Evolutionary conservation across 257 asterid genomes (phyloP).

Genomic region (Solanum chaucha): DNA sequence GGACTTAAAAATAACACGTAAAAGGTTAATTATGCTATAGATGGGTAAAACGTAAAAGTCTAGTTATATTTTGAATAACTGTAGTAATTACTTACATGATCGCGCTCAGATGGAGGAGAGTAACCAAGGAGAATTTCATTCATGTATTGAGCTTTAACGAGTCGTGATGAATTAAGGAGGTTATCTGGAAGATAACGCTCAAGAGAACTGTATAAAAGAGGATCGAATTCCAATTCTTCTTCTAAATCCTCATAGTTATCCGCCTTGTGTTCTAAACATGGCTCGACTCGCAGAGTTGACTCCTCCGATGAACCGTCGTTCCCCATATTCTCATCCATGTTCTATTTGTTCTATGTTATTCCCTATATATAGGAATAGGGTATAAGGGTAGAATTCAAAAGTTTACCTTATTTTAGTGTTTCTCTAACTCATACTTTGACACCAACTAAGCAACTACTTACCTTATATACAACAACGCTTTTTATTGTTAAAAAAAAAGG

Average conservation of each 20-base stretch:
- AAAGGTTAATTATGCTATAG: background rate
- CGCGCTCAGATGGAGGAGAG: background rate
- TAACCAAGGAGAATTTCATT: background rate
- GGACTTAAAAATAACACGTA: background rate
- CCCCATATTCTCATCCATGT: background rate
- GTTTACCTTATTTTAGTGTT: background rate
- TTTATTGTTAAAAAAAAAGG: background rate
- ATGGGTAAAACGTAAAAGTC: background rate
- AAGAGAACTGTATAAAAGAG: slow-evolving; percentile 60
- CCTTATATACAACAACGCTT: background rate
- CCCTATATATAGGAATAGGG: background rate
- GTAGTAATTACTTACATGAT: background rate
- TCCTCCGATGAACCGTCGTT: slow-evolving; percentile 18
- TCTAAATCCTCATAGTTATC: slow-evolving; percentile 69
- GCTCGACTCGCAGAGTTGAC: slow-evolving; percentile 36
- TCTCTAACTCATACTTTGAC: background rate
- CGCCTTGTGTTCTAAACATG: slow-evolving; percentile 62
- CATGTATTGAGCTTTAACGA: background rate
- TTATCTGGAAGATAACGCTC: slow-evolving; percentile 69
- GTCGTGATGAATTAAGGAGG: background rate
- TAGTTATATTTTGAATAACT: too few species aligned
- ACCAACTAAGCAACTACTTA: background rate
- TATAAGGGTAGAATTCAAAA: background rate
- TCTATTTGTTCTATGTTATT: background rate
- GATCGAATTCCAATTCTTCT: slow-evolving; percentile 20